Evolutionary conservation across 2,329 filamentous ascomycete genomes (phyloP).

Genomic region (Clonostachys rosea): DNA sequence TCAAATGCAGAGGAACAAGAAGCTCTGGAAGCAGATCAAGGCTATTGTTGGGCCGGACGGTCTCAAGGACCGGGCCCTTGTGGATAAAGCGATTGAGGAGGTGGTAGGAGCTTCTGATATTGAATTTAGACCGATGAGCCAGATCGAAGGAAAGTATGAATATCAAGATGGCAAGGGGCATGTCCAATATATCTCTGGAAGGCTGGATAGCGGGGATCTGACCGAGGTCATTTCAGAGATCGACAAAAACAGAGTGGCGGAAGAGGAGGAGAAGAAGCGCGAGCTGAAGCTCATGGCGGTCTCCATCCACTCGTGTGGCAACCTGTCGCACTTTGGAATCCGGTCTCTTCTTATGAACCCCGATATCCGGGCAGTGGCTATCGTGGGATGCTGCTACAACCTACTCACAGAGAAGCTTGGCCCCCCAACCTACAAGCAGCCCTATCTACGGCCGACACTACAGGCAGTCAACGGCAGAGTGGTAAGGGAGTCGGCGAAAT

Average conservation of each 20-base stretch:
- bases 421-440: slow-evolving; percentile 80
- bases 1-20: slow-evolving; percentile 77
- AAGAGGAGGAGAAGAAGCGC: slow-evolving; percentile 14
- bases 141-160: slow-evolving; percentile 38
- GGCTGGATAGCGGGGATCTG: slow-evolving; percentile 70
- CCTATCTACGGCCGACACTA: slow-evolving; percentile 66
- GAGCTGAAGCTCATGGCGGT: slow-evolving; percentile 71
- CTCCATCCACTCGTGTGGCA: slow-evolving; percentile 95
- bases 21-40: slow-evolving; percentile 58
- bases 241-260: slow-evolving; percentile 16
- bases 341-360: slow-evolving; percentile 81
- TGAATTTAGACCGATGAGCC: slow-evolving; percentile 9
- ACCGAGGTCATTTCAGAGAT: slow-evolving; percentile 62
- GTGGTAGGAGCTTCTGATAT: slow-evolving; percentile 24
- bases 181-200: slow-evolving; percentile 74
- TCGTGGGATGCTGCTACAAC: slow-evolving; percentile 98
- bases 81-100: slow-evolving; percentile 24
- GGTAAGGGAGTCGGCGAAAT: slow-evolving; percentile 61
- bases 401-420: slow-evolving; percentile 86
- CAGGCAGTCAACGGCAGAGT: slow-evolving; percentile 66
- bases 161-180: slow-evolving; percentile 60
- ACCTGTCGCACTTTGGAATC: slow-evolving; percentile 92
- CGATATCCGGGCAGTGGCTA: slow-evolving; percentile 81
- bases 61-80: slow-evolving; percentile 31
- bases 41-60: slow-evolving; percentile 23